Base-by-base conservation (phyloP, 2,329 filamentous ascomycete genomes). In the Diplocarpon mali region DNA sequence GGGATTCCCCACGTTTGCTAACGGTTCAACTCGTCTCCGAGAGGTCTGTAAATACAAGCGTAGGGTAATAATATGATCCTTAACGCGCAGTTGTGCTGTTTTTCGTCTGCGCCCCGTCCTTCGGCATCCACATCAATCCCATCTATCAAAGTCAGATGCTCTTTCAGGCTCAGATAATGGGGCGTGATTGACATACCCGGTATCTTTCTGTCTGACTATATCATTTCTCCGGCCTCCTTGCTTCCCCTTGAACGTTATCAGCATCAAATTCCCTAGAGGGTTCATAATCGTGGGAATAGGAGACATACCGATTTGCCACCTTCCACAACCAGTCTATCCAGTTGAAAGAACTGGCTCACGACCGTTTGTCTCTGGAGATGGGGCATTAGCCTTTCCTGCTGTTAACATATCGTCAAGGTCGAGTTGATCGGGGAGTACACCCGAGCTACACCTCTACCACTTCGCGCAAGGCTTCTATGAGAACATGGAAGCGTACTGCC, bases 291-390 rank as follows among this genome's bases (percentile, higher is more conserved):
- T 7, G 20, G 20, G 20, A 15, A 17, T 46, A 30, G 17, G 28
- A 47, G 38, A 46, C 75, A 53, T 73, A 86, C 83, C 58, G 83
- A 78, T 64, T 86, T 82, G 47, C 85, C 83, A 14, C 85, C 85
- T 66, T 98, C 92, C 0, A 98, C 85, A 12, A 98, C 92, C 65
- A 98, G 74, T 60, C 80, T 75, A 62, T 96, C 89, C 51, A 93
- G 66, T 67, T 95, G 85, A 69, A 86, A 96, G 68, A 96, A 96
- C 63, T 94, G 85, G 62, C 88, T 93, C 60, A 98, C 78, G 40
- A 92, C 75, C 10, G 90, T 93, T 83, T 96, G 92, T 63, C 92
- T 82, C 92, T 96, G 69, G 49, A 28, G 4, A 16, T 32, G 32
- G 47, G 12, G 13, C n/a, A 41, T 48, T 43, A 57, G 56, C 51